Base-by-base conservation (phyloP, 768 basidiomycete species). In the Boletus rufocinnamomeus region DNA sequence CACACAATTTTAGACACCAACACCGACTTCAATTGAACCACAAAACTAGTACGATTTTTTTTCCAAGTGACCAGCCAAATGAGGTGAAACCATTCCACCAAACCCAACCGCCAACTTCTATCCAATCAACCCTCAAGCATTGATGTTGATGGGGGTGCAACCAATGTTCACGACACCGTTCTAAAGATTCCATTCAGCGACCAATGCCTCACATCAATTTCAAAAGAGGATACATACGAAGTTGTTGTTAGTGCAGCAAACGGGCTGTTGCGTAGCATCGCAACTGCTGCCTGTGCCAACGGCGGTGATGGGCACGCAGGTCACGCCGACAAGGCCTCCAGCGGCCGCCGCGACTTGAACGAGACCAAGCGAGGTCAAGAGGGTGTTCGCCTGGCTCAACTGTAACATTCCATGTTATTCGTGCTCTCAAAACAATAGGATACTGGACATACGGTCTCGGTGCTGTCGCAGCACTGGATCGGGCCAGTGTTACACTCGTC, bases 391-490 rank as follows among this genome's bases (percentile, higher is more conserved):
- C 25, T 6, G 9, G 7, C 32, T 62, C 25, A 53, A 17, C 13
- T 1, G 0, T 1, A 19, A 16, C 4, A 28, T 6, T 27, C 28
- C 5, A 3, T 6, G 28, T 28, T 28, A 28, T 28, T 28, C 2
- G 6, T 28, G 28, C 28, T 28, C 6, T 11, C 14, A 10, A 11
- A 5, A 35, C 6, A 10, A 11, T 8, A 23, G 21, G 25, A 21
- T 1, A 14, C 7, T 14, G 0, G 19, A 51, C 14, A 30, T 23
- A 67, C 65, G 11, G 1, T 38, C 52, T 65, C 35, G 4, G 28
- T 23, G 0, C 4, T 14, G 37, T 66, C 11, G n/a, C 68, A 69
- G 52, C 68, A 69, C 6, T 28, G 9, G 17, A 40, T 10, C 2
- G 1, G 0, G 0, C 60, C 58, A 14, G 52, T 63, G 59, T 35